Evolutionary conservation across 2,329 filamentous ascomycete species (phyloP), one percentile per base, ranked within the genome.

Genomic region (Stylonectria norvegica): DNA sequence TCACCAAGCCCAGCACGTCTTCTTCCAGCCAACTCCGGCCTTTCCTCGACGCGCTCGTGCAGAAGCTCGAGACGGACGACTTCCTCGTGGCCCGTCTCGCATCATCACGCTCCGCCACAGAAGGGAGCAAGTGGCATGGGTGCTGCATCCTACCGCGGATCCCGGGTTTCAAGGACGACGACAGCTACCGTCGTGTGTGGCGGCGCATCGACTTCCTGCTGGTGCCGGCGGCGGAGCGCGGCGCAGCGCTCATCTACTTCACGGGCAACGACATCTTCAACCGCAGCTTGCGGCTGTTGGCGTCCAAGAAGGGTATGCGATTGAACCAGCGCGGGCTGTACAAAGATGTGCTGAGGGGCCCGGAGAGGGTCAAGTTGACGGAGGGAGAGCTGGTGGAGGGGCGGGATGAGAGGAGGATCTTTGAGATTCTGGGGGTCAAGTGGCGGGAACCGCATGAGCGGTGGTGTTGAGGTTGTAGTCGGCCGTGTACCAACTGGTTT

Each of bases 251-350:
- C 46, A 76, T 96, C n/a, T 96, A 96, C 59, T 97, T 96, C 58
- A 96, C 91, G 0, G 91, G 91, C 1, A 93, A 96, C 52, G 90
- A 95, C 59, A 85, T 95, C 22, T 96, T 96, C 68, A 96, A 96
- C 62, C 74, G 90, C 12, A 94, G 87, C 57, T 78, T 96, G 61
- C 71, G 91, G 48, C 66, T 94, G 12, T 63, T 96, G 48, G 89
- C 89, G 11, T 79, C 81, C 27, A 89, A 81, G 64, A 93, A 87
- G 65, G 79, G 81, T 0, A 89, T 94, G 87, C 69, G 86, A 36
- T 61, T 97, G 39, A 96, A 95, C 53, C 90, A 96, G 64, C 72
- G 77, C 20, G 91, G 89, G 0, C 61, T 97, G 40, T 95, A 83
- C 55, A 77, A 72, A 52, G 77, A 88, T 60, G 81, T 87, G 2